Conservation (phyloP, 306 rosid species). For the Acacia crassicarpa region DNA sequence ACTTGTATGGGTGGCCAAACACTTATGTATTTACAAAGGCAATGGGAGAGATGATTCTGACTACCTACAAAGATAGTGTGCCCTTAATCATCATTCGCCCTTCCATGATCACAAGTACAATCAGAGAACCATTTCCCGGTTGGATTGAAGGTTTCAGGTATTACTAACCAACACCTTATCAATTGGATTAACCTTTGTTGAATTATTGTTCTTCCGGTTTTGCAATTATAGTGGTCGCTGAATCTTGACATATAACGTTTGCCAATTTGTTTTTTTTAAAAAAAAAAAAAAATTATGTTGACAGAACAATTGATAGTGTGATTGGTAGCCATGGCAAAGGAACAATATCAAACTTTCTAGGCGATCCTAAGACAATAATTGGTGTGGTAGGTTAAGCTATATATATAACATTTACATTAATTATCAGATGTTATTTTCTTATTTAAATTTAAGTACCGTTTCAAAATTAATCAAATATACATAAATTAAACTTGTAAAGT, state of each 20-base stretch:
- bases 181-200: too few relatives aligned
- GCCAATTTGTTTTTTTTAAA: too few relatives aligned
- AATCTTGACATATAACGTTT: too few relatives aligned
- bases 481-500: background rate
- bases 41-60: conserved; percentile 43
- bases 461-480: too few relatives aligned
- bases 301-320: background rate
- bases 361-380: too few relatives aligned
- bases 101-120: conserved; percentile 26
- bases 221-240: too few relatives aligned
- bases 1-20: conserved; percentile 49
- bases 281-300: too few relatives aligned
- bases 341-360: too few relatives aligned
- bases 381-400: too few relatives aligned
- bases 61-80: background rate
- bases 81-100: conserved; percentile 36
- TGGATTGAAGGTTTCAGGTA: conserved; percentile 52
- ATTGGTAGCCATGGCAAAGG: too few relatives aligned
- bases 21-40: conserved; percentile 47
- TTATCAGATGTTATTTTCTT: background rate
- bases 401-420: background rate
- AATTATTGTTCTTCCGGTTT: too few relatives aligned
- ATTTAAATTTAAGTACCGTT: background rate
- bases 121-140: conserved; percentile 44
- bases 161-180: too few relatives aligned